phyloP scores from a whole-genome alignment of 164 flowering plant genomes.

The Aristolochia californica region DNA sequence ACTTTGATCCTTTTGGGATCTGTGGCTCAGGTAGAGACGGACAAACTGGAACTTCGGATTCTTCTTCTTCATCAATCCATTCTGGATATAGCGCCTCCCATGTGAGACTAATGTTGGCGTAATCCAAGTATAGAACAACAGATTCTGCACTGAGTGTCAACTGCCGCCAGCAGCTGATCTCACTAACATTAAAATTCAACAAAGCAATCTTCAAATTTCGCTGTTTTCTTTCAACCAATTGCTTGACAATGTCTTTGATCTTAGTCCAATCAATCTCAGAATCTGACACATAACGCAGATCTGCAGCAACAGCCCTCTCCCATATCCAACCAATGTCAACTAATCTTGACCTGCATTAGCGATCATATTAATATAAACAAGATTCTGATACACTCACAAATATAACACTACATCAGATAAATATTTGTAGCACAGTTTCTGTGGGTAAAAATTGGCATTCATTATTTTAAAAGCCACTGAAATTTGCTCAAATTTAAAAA shows the following conservation, averaged over 20 bases:
- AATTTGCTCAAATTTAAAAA: no score
- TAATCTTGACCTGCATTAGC: slow-evolving; percentile 30
- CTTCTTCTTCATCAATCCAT: slow-evolving; percentile 68
- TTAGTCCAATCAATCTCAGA: slow-evolving; percentile 32
- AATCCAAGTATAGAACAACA: slow-evolving; percentile 27
- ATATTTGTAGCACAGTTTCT: background rate
- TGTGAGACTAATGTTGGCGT: slow-evolving; percentile 24
- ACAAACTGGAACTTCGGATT: slow-evolving; percentile 26
- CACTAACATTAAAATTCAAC: slow-evolving; percentile 37
- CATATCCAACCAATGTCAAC: slow-evolving; percentile 34
- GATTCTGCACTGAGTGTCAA: slow-evolving; percentile 19
- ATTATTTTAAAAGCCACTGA: no score
- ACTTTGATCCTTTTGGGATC: slow-evolving; percentile 14
- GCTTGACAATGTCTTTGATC: slow-evolving; percentile 15
- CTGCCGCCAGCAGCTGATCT: slow-evolving; percentile 27
- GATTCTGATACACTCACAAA: background rate
- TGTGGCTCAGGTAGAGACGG: slow-evolving; percentile 10
- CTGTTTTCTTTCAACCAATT: slow-evolving; percentile 12
- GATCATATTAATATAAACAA: background rate
- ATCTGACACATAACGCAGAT: slow-evolving; percentile 33
- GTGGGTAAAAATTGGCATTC: no score
- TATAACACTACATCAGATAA: background rate
- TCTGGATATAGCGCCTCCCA: slow-evolving; percentile 57
- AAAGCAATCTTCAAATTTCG: slow-evolving; percentile 29
- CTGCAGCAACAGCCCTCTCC: slow-evolving; percentile 23